Percentiles rank a stretch among this genome's conserved stretches.
These are phyloP conservation scores for Mycena kentingensis DNA, from an alignment of 768 basidiomycete genomes.

Conservation along the genomic window DNA sequence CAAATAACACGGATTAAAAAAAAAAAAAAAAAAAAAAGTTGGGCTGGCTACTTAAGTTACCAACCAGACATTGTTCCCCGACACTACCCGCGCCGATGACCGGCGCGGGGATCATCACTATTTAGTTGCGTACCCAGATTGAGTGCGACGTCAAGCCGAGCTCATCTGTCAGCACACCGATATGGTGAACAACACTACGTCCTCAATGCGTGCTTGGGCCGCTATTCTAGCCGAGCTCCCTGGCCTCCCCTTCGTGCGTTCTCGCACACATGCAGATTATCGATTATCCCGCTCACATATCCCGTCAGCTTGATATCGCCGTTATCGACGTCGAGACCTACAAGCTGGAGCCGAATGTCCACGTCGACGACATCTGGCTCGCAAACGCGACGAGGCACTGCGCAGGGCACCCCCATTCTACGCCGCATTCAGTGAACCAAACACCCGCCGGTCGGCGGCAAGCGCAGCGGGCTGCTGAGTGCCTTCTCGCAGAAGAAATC, in stretches of 20 bases:
- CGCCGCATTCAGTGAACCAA: conserved; percentile 44
- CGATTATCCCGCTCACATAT: conserved; percentile 1
- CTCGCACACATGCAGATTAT: background rate
- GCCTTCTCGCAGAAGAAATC: conserved; percentile 46
- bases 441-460: conserved; percentile 49
- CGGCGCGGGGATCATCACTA: too few relatives aligned
- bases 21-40: too few relatives aligned
- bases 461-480: conserved; percentile 43
- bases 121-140: too few relatives aligned
- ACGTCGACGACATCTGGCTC: conserved; percentile 64
- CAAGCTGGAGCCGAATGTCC: conserved; percentile 52
- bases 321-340: conserved; percentile 62
- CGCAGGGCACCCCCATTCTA: conserved; percentile 53
- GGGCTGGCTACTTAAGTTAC: too few relatives aligned
- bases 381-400: conserved; percentile 59
- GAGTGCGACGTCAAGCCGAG: too few relatives aligned
- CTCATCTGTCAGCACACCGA: conserved; percentile 46
- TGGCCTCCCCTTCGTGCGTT: conserved; percentile 48
- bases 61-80: too few relatives aligned
- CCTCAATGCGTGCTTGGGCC: conserved; percentile 39
- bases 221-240: conserved; percentile 56
- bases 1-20: too few relatives aligned
- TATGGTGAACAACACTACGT: conserved; percentile 60
- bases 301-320: conserved; percentile 48
- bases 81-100: too few relatives aligned